phyloP scores from a whole-genome alignment of 768 basidiomycete species.

The Mycena sanguinolenta region DNA sequence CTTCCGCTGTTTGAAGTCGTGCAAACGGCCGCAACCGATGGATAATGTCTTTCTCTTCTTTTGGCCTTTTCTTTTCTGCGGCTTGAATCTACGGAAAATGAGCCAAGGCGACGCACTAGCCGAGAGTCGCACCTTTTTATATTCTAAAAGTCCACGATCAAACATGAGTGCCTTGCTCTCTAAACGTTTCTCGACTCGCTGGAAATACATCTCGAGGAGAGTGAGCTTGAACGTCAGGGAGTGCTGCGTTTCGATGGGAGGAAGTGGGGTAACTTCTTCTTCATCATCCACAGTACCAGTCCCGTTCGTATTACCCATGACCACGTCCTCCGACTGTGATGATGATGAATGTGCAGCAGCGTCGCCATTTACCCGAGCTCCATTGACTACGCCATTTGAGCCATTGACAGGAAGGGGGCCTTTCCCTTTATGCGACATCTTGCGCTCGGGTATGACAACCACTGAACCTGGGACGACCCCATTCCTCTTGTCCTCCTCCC shows the following conservation, averaged over 20 bases:
- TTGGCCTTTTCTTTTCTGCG: slow-evolving; percentile 88
- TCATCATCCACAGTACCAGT: slow-evolving; percentile 67
- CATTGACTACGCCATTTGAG: slow-evolving; percentile 60
- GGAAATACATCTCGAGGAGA: slow-evolving; percentile 91
- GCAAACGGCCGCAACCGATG: slow-evolving; percentile 93
- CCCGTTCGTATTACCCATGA: slow-evolving; percentile 55
- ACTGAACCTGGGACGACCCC: slow-evolving; percentile 41
- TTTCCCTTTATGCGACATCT: slow-evolving; percentile 52
- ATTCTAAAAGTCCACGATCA: slow-evolving; percentile 90
- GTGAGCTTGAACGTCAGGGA: slow-evolving; percentile 92
- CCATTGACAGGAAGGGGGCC: slow-evolving; percentile 52
- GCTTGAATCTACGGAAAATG: slow-evolving; percentile 80
- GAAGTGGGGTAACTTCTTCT: slow-evolving; percentile 79
- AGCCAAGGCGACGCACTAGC: slow-evolving; percentile 9
- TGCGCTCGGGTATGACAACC: slow-evolving; percentile 41
- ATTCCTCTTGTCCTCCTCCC: slow-evolving; percentile 61
- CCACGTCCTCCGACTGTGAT: slow-evolving; percentile 62
- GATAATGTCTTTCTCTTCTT: slow-evolving; percentile 93
- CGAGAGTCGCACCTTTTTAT: slow-evolving; percentile 84
- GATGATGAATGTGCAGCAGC: slow-evolving; percentile 47
- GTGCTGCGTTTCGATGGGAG: slow-evolving; percentile 85
- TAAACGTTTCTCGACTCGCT: slow-evolving; percentile 86
- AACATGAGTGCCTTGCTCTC: slow-evolving; percentile 93
- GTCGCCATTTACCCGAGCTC: slow-evolving; percentile 46
- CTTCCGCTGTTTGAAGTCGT: slow-evolving; percentile 89